These are phyloP conservation scores for Leccinum subfulvum DNA, from an alignment of 1,284 basidiomycete genomes.

Conservation along the genomic window DNA sequence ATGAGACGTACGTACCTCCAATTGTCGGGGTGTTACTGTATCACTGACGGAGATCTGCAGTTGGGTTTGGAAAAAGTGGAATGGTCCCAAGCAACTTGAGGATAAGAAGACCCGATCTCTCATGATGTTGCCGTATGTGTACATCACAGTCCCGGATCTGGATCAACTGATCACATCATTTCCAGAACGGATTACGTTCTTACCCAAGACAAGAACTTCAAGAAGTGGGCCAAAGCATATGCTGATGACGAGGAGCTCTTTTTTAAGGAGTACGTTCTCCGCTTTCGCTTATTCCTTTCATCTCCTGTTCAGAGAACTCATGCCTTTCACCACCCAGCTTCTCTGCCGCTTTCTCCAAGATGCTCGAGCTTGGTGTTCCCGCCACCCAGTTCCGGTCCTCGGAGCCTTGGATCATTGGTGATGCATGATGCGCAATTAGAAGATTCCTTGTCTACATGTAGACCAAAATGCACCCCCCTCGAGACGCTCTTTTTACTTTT, in stretches of 20 bases:
- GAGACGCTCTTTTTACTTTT: not conserved
- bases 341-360: conserved; percentile 68
- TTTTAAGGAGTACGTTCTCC: conserved; percentile 70
- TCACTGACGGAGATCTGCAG: conserved; percentile 28
- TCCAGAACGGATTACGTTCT: conserved; percentile 80
- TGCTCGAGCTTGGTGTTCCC: conserved; percentile 91
- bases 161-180: conserved; percentile 3
- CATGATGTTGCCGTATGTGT: conserved; percentile 91
- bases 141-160: not conserved
- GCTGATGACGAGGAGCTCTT: conserved; percentile 81
- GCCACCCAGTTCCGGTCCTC: conserved; percentile 65
- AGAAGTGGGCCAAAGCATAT: conserved; percentile 80
- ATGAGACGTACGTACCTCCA: conserved; percentile 67
- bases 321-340: conserved; percentile 54
- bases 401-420: conserved; percentile 76
- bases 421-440: conserved; percentile 13
- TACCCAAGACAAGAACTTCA: conserved; percentile 85
- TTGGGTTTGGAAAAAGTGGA: conserved; percentile 86
- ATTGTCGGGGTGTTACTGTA: not conserved
- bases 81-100: conserved; percentile 90
- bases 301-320: conserved; percentile 2
- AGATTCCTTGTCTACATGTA: not conserved
- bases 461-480: not conserved
- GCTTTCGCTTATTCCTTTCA: not conserved
- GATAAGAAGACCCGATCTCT: conserved; percentile 87